Base-by-base conservation (phyloP, 2,329 filamentous ascomycete genomes). In the Chalaropsis ovoidea region DNA sequence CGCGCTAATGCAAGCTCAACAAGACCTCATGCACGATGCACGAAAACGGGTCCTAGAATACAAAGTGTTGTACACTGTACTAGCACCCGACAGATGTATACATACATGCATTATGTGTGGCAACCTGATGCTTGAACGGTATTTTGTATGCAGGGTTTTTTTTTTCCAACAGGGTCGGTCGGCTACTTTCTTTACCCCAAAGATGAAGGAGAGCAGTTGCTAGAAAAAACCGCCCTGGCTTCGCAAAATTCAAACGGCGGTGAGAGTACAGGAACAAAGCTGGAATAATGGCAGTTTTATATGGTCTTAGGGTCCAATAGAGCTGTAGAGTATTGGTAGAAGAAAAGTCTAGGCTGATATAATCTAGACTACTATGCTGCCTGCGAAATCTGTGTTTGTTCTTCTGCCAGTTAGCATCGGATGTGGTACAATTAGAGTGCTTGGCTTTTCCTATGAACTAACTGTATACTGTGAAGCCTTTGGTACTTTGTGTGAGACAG, bases 21-120 rank as follows among this genome's bases (percentile, higher is more conserved):
- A 43, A 43, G 13, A 43, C 3, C 42, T 15, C 42, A 43, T 15
- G 42, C 11, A 56, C 17, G 52, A 56, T 35, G 52, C 27, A 35
- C 31, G 52, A 35, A 17, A 17, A 35, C 22, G 52, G 52, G 27
- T n/a, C 52, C 6, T 10, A 56, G 27, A 17, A 56, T 56, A 19
- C 52, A 56, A 19, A 56, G 17, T n/a, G 22, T 10, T 31, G 24
- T 56, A 27, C 52, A 56, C 24, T 56, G 19, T 15, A 56, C 52
- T 24, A 49, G 47, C 19, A 49, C 17, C 19, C 19, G 19, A 19
- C 47, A 49, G n/a, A 49, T 49, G 45, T 17, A 49, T 10, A 49
- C 45, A 49, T 10, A 49, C 45, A 49, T 49, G 47, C 47, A 49
- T 10, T 49, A 24, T 49, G 19, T 49, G 47, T 49, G 47, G 47